Conservation (phyloP, 768 basidiomycete genomes). For the Lanmaoa pseudosensibilis region DNA sequence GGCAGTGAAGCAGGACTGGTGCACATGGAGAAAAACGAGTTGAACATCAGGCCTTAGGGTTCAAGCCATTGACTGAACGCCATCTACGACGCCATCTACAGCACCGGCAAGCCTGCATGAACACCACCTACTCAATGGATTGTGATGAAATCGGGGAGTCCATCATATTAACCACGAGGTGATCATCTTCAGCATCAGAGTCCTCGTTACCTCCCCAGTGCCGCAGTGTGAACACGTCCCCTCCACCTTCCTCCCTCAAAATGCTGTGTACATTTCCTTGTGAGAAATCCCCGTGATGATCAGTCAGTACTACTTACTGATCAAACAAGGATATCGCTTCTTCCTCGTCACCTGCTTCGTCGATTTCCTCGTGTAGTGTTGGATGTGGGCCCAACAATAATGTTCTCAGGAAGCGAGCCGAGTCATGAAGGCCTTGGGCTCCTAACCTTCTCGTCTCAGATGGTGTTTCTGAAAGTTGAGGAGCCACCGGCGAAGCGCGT, state of each 20-base stretch:
- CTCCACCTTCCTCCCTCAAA: conserved; percentile 53
- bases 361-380: conserved; percentile 29
- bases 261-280: conserved; percentile 44
- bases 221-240: conserved; percentile 54
- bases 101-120: conserved; percentile 5
- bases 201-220: conserved; percentile 38
- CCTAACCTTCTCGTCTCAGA: conserved; percentile 48
- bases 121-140: conserved; percentile 8
- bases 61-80: background rate
- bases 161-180: conserved; percentile 24
- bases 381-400: conserved; percentile 28
- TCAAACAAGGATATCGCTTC: conserved; percentile 69
- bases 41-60: conserved; percentile 11
- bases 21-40: conserved; percentile 4
- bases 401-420: conserved; percentile 39
- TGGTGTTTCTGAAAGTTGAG: conserved; percentile 47
- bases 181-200: conserved; percentile 25
- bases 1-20: background rate
- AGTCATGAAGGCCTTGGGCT: conserved; percentile 35
- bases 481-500: conserved; percentile 48
- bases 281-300: conserved; percentile 7
- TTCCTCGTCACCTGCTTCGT: conserved; percentile 42
- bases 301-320: conserved; percentile 48
- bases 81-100: conserved; percentile 12
- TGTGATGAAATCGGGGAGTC: conserved; percentile 19